Evolutionary conservation across 164 flowering plant species (phyloP).

Genomic region (Santalum album): DNA sequence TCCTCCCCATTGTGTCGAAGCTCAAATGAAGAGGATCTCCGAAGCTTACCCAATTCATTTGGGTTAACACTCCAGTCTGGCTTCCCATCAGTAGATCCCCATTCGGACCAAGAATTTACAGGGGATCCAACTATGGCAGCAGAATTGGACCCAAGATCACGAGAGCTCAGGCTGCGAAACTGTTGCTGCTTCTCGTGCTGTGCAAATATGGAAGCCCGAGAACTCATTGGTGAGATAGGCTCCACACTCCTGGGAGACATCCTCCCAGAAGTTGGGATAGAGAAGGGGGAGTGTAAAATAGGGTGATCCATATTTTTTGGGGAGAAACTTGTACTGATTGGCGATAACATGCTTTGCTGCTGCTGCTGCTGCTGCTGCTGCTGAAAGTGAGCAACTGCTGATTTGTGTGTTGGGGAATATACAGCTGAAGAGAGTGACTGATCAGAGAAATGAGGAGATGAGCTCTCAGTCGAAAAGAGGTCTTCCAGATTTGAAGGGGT

Average conservation of each 20-base stretch:
- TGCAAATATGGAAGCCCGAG: conserved; percentile 51
- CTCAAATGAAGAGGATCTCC: conserved; percentile 71
- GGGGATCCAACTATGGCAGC: conserved; percentile 43
- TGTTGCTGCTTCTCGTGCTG: conserved; percentile 68
- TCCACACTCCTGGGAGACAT: conserved; percentile 81
- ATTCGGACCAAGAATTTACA: conserved; percentile 45
- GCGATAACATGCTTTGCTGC: conserved; percentile 62
- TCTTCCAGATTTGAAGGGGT: conserved; percentile 82
- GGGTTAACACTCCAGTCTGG: conserved; percentile 61
- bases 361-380: conserved; percentile 79
- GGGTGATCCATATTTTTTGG: conserved; percentile 65
- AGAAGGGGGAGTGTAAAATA: conserved; percentile 60
- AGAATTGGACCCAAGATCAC: conserved; percentile 58
- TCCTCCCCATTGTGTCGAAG: conserved; percentile 56
- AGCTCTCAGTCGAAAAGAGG: conserved; percentile 56
- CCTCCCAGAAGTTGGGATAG: conserved; percentile 57
- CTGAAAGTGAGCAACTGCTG: conserved; percentile 69
- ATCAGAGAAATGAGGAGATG: conserved; percentile 63
- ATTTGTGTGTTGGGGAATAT: conserved; percentile 74
- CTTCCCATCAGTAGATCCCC: conserved; percentile 67
- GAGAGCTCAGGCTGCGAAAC: conserved; percentile 71
- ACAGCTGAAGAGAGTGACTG: conserved; percentile 39
- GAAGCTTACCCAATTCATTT: conserved; percentile 49
- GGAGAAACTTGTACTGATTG: conserved; percentile 65
- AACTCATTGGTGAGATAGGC: conserved; percentile 68